Evolutionary conservation across 164 flowering plant genomes (phyloP).

Genomic region (Litsea cubeba): DNA sequence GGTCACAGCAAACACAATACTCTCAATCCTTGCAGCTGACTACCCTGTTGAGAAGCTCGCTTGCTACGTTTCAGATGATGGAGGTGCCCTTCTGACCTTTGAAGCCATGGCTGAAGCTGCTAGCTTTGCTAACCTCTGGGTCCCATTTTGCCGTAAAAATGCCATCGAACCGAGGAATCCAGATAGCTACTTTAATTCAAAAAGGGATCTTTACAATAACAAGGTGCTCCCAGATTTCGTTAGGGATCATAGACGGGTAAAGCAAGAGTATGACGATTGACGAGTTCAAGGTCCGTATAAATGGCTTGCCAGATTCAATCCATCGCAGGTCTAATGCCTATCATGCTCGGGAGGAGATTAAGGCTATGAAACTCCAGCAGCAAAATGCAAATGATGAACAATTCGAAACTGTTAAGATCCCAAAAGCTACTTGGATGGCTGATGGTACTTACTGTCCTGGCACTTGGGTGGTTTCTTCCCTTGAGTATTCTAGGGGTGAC

Average conservation of each 20-base stretch:
- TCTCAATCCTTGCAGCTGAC: slow-evolving; percentile 67
- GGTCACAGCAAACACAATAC: slow-evolving; percentile 74
- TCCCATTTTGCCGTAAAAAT: slow-evolving; percentile 76
- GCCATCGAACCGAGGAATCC: slow-evolving; percentile 78
- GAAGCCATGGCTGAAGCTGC: slow-evolving; percentile 96
- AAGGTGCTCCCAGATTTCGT: slow-evolving; percentile 68
- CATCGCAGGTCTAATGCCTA: slow-evolving; percentile 81
- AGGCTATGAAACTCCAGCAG: slow-evolving; percentile 50
- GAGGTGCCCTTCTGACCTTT: slow-evolving; percentile 72
- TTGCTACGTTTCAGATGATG: slow-evolving; percentile 79
- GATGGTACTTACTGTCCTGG: slow-evolving; percentile 96
- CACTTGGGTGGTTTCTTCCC: slow-evolving; percentile 47
- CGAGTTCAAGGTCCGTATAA: slow-evolving; percentile 81
- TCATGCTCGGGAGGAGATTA: slow-evolving; percentile 85
- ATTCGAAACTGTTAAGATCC: slow-evolving; percentile 45
- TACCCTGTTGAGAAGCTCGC: slow-evolving; percentile 77
- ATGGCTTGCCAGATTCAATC: slow-evolving; percentile 80
- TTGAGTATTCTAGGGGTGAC: slow-evolving; percentile 73
- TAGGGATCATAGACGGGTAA: slow-evolving; percentile 64
- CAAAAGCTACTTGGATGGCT: slow-evolving; percentile 90
- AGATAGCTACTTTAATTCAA: slow-evolving; percentile 55
- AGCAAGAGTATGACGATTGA: slow-evolving; percentile 85
- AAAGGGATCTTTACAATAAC: slow-evolving; percentile 72
- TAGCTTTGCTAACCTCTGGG: slow-evolving; percentile 78
- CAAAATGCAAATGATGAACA: slow-evolving; percentile 56